Base-by-base conservation (phyloP, 495 filamentous ascomycete species). In the Neurospora hispaniola region DNA sequence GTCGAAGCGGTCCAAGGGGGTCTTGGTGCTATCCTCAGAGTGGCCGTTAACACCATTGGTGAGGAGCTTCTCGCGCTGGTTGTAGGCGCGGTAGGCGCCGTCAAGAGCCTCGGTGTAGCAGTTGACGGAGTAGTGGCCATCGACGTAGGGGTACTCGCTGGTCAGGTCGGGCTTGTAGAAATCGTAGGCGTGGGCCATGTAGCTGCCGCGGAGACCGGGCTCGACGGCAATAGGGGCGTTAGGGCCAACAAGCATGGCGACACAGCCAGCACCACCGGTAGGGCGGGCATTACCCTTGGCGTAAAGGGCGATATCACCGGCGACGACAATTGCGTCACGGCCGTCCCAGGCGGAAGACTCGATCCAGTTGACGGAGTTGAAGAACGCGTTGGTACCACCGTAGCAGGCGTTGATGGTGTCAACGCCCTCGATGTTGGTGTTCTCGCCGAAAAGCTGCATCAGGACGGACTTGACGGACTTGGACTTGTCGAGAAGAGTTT, bases 381-480 rank as follows among this genome's bases (percentile, higher is more conserved):
- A 96, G 40, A 99, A 85, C 71, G 96, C 96, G 80, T 97, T 99
- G 81, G 96, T 99, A 73, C 96, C 96, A 77, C 96, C 96, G 81
- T 99, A 99, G 89, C 96, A 99, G 71, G 96, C 96, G 80, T 99
- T 99, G 78, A 99, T 85, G 38, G 91, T 97, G 83, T 99, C 96
- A 41, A 98, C 90, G 83, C 96, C 96, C 85, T 98, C 96, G 66
- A 99, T 86, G 85, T 97, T 97, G 86, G 90, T 94, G 79, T 91
- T 91, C 69, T 90, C 86, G 79, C 90, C 88, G 78, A 99, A 97
- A 39, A 99, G 88, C 85, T 98, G 96, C 96, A 99, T 99, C 75
- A 98, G 84, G 70, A 99, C 95, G n/a, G 94, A 93, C 89, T 99
- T 99, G 87, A 99, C 96, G 39, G 96, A 98, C 88, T 99, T 99